Percentiles rank a stretch among this genome's conserved stretches.
Evolutionary conservation across 2,329 filamentous ascomycete genomes (phyloP).

Genomic region (Plenodomus tracheiphilus): DNA sequence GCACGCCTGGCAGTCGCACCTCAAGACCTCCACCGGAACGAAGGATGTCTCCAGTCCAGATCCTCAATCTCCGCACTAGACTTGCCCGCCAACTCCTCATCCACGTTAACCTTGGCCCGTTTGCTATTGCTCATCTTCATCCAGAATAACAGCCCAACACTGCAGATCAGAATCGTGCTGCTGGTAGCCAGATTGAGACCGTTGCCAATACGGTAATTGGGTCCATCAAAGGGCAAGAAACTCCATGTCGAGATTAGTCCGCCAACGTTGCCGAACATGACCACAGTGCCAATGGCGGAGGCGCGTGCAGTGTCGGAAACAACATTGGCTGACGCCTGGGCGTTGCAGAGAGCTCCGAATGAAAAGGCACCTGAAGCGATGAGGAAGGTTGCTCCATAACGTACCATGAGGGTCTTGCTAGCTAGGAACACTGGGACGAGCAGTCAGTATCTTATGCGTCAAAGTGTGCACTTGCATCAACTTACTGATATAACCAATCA

Average conservation of each 20-base stretch:
- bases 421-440: slow-evolving; percentile 63
- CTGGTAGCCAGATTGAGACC: slow-evolving; percentile 68
- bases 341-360: slow-evolving; percentile 67
- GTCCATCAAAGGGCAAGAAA: slow-evolving; percentile 65
- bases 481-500: slow-evolving; percentile 63
- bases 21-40: slow-evolving; percentile 62
- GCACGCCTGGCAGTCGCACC: too few relatives aligned
- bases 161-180: slow-evolving; percentile 58
- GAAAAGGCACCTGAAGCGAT: slow-evolving; percentile 67
- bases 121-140: slow-evolving; percentile 66
- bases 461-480: background rate
- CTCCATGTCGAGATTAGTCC: slow-evolving; percentile 69
- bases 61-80: slow-evolving; percentile 34
- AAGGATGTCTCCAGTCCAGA: slow-evolving; percentile 58
- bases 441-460: slow-evolving; percentile 1
- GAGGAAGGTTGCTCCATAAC: slow-evolving; percentile 73
- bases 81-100: slow-evolving; percentile 59
- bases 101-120: slow-evolving; percentile 58
- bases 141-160: slow-evolving; percentile 58
- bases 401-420: slow-evolving; percentile 51
- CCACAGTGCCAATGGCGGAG: slow-evolving; percentile 66
- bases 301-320: slow-evolving; percentile 71
- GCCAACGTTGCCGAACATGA: slow-evolving; percentile 76
- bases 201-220: slow-evolving; percentile 71
- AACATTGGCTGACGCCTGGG: slow-evolving; percentile 70